These are phyloP conservation scores for Thuja plicata DNA, from an alignment of 83 land plant genomes.

Conservation along the genomic window DNA sequence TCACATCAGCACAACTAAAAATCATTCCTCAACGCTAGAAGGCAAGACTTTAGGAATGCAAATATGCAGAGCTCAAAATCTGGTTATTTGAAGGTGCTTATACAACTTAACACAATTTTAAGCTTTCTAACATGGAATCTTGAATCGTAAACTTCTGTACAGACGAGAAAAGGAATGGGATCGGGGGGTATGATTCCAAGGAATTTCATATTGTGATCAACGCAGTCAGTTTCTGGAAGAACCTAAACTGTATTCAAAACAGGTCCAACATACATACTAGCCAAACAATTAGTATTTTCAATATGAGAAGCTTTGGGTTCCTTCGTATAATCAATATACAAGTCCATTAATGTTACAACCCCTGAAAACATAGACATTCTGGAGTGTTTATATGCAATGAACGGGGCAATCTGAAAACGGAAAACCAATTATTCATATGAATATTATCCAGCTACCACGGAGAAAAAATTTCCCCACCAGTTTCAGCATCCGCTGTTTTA, in stretches of 20 bases:
- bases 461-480: not conserved
- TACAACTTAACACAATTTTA: not conserved
- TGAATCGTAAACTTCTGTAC: not conserved
- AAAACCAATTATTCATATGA: not conserved
- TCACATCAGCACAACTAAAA: too few species aligned
- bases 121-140: not conserved
- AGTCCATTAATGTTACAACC: not conserved
- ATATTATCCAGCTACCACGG: not conserved
- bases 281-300: not conserved
- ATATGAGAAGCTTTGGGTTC: too few species aligned
- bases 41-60: not conserved
- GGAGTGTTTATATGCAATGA: not conserved
- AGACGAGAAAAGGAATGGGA: too few species aligned
- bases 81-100: not conserved
- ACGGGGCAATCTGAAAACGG: not conserved
- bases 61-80: not conserved
- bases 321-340: not conserved
- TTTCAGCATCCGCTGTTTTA: not conserved
- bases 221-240: not conserved
- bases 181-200: not conserved
- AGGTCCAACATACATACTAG: not conserved
- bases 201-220: not conserved
- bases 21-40: too few species aligned
- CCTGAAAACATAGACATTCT: not conserved
- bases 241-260: not conserved